Evolutionary conservation across 2,329 filamentous ascomycete genomes (phyloP).

Genomic region (Fusarium napiforme): DNA sequence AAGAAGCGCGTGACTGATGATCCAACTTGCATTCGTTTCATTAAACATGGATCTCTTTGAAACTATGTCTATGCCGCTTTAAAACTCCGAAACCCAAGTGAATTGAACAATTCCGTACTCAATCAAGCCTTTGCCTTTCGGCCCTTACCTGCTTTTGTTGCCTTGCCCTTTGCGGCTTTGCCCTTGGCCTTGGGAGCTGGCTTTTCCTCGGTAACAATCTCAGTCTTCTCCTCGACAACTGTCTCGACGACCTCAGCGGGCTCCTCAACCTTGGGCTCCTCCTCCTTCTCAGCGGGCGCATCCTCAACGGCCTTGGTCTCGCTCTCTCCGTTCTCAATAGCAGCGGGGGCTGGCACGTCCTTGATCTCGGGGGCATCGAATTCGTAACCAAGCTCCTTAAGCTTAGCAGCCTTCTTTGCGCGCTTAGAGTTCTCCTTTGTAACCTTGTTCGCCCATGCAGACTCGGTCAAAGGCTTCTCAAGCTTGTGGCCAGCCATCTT

Average conservation of each 20-base stretch:
- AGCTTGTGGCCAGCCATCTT: conserved; percentile 83
- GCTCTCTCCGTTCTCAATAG: conserved; percentile 50
- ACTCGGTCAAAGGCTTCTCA: conserved; percentile 76
- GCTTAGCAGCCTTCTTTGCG: conserved; percentile 73
- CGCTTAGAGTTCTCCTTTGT: conserved; percentile 78
- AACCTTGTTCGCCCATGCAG: conserved; percentile 82
- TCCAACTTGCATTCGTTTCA: conserved; percentile 42
- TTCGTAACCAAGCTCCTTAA: conserved; percentile 86
- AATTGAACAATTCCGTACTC: conserved; percentile 39
- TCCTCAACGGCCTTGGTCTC: conserved; percentile 53
- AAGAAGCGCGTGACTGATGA: conserved; percentile 20
- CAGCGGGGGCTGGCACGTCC: conserved; percentile 56
- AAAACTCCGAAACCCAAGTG: conserved; percentile 38
- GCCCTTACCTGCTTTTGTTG: conserved; percentile 46
- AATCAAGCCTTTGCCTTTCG: conserved; percentile 54
- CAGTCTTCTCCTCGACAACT: conserved; percentile 40
- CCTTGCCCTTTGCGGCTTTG: conserved; percentile 48
- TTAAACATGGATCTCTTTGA: conserved; percentile 44
- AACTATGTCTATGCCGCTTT: conserved; percentile 43
- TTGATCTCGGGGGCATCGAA: conserved; percentile 81
- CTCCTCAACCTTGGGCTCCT: conserved; percentile 44
- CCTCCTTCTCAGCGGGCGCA: conserved; percentile 48
- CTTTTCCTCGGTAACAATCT: conserved; percentile 43
- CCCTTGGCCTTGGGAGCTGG: conserved; percentile 47
- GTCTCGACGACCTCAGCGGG: conserved; percentile 37